Conservation (phyloP, 2,329 filamentous ascomycete species). For the Aspergillus flavus region DNA sequence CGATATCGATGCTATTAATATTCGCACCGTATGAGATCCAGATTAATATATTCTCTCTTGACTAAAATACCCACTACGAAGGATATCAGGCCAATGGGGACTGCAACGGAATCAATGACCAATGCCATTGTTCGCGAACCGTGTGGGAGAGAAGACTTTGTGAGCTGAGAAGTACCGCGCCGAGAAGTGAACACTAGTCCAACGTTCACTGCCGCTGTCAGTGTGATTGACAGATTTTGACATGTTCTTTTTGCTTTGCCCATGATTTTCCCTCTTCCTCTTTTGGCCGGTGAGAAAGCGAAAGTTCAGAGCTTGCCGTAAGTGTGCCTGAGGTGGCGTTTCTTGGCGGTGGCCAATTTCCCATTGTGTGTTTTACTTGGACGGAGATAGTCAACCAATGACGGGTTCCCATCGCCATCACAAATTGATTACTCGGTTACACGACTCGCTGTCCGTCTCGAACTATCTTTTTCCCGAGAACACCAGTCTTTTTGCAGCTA, state of each 20-base stretch:
- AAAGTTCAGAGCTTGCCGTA: constrained; percentile 3
- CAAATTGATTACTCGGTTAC: background rate
- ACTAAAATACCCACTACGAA: background rate
- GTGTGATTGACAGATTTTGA: background rate
- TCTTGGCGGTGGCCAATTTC: constrained; percentile 20
- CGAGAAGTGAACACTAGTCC: background rate
- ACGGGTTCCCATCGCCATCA: background rate
- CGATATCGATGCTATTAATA: background rate
- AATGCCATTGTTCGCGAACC: background rate
- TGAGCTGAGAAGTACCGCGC: background rate
- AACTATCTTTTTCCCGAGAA: background rate
- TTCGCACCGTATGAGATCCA: background rate
- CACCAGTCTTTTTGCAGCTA: background rate
- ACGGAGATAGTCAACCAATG: background rate
- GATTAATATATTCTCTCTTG: background rate
- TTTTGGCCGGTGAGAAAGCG: background rate
- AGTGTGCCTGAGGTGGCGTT: constrained; percentile 23
- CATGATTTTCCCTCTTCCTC: background rate
- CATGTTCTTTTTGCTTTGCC: background rate
- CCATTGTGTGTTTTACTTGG: constrained; percentile 4
- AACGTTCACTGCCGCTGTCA: background rate
- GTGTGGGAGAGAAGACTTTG: background rate
- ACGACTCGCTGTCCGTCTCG: background rate
- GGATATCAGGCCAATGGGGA: background rate
- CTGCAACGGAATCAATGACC: background rate